These are phyloP conservation scores for Nemania abortiva DNA, from an alignment of 2,329 filamentous ascomycete genomes.

Conservation along the genomic window DNA sequence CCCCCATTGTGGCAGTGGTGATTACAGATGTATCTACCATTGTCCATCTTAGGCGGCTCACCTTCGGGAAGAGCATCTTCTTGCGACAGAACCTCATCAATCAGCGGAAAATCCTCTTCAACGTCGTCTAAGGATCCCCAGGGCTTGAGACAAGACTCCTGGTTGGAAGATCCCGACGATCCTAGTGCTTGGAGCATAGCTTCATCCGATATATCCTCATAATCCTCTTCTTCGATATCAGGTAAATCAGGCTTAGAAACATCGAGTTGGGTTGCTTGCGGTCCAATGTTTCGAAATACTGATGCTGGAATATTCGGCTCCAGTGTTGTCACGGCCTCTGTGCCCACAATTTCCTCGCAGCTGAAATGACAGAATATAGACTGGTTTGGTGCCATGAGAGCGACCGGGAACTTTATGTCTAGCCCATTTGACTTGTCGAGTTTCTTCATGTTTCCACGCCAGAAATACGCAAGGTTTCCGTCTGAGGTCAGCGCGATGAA, in stretches of 20 bases:
- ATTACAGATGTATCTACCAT: constrained; percentile 80
- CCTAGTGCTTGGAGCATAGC: constrained; percentile 56
- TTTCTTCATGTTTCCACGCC: constrained; percentile 71
- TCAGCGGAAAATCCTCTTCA: constrained; percentile 63
- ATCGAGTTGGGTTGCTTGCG: not conserved
- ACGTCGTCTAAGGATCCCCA: constrained; percentile 30
- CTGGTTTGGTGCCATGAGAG: constrained; percentile 66
- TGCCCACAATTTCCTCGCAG: constrained; percentile 86
- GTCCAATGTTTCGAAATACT: constrained; percentile 46
- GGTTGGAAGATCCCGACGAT: constrained; percentile 28
- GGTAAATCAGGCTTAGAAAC: constrained; percentile 5
- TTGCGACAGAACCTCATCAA: constrained; percentile 62
- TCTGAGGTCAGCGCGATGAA: constrained; percentile 79
- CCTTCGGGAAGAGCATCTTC: constrained; percentile 24
- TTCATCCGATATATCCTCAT: constrained; percentile 56
- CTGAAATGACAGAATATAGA: constrained; percentile 76
- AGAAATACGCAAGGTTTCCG: constrained; percentile 77
- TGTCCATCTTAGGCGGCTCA: constrained; percentile 67
- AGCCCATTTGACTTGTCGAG: constrained; percentile 69
- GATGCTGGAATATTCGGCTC: constrained; percentile 51
- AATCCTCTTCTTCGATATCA: constrained; percentile 44
- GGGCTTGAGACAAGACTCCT: constrained; percentile 41
- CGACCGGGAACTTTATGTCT: constrained; percentile 69
- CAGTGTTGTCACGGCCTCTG: constrained; percentile 53
- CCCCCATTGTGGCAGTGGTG: constrained; percentile 68